Percentiles rank a stretch among this genome's conserved stretches.
Evolutionary conservation across 805 yeast species (phyloP).

Genomic region (Metschnikowia vanudenii): DNA sequence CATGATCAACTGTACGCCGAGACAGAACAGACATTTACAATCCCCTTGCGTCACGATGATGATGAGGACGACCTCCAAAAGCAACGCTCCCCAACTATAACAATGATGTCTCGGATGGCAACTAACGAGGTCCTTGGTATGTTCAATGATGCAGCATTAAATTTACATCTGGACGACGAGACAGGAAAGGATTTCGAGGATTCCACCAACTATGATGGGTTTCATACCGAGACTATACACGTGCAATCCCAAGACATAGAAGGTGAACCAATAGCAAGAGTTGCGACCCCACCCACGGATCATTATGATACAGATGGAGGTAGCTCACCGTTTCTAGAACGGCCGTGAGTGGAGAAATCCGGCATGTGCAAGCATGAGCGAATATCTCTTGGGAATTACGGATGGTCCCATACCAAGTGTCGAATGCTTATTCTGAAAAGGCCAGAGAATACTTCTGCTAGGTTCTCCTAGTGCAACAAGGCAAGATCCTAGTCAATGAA

Average conservation of each 20-base stretch:
- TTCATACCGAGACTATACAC: constrained; percentile 49
- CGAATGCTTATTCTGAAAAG: too few relatives aligned
- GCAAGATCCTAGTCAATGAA: too few relatives aligned
- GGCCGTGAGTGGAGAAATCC: background rate
- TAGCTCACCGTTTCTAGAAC: constrained; percentile 44
- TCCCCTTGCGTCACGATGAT: constrained; percentile 45
- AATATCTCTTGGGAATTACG: too few relatives aligned
- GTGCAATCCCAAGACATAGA: constrained; percentile 10
- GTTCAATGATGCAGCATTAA: constrained; percentile 58
- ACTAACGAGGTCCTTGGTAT: constrained; percentile 69
- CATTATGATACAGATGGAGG: constrained; percentile 22
- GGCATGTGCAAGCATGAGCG: too few relatives aligned
- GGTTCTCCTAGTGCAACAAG: too few relatives aligned
- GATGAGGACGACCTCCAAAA: constrained; percentile 22
- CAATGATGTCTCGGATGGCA: constrained; percentile 73
- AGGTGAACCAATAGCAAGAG: background rate
- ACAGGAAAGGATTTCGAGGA: constrained; percentile 23
- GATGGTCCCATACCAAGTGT: too few relatives aligned
- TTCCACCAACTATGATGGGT: constrained; percentile 41
- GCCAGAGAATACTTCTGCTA: too few relatives aligned
- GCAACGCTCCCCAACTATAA: constrained; percentile 72
- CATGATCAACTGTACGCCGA: constrained; percentile 1
- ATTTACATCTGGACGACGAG: constrained; percentile 32
- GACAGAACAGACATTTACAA: constrained; percentile 34
- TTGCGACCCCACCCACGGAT: constrained; percentile 31